These are phyloP conservation scores for Endocladia muricata DNA, from an alignment of 31 red algal species.

Conservation along the genomic window DNA sequence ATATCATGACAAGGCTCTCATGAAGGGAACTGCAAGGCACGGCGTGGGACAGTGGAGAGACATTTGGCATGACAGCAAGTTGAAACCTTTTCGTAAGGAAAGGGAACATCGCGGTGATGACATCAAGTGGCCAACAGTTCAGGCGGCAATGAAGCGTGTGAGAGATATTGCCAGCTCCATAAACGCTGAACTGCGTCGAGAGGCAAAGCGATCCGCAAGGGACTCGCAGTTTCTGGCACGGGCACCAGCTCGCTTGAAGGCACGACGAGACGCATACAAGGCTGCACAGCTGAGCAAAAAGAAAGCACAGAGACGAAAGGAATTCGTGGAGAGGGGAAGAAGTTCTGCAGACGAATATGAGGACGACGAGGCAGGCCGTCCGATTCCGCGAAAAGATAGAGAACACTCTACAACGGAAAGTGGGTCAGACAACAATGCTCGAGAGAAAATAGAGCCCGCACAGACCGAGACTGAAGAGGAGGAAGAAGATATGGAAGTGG, in stretches of 20 bases:
- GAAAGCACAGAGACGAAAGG: no score
- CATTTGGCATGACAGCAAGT: constrained; percentile 42
- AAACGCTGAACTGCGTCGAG: constrained; percentile 43
- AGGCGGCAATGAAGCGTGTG: constrained; percentile 69
- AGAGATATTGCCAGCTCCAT: constrained; percentile 57
- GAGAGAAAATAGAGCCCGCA: no score
- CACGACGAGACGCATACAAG: no score
- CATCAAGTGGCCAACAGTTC: constrained; percentile 31
- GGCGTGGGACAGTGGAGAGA: constrained; percentile 57
- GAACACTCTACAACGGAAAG: background rate
- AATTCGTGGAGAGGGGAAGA: no score
- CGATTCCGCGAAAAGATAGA: background rate
- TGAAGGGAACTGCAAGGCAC: constrained; percentile 43
- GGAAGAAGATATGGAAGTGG: constrained; percentile 41
- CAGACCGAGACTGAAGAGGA: background rate
- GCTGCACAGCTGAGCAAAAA: no score
- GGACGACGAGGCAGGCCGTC: background rate
- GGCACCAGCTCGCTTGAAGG: no score
- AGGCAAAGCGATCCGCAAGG: constrained; percentile 30
- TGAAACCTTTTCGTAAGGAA: constrained; percentile 33
- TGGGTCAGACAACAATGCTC: background rate
- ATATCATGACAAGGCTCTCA: constrained; percentile 54
- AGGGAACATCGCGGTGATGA: constrained; percentile 16
- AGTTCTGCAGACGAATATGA: background rate
- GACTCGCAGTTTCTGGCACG: background rate